These are phyloP conservation scores for Pythium myriotylum DNA, from an alignment of 352 stramenopile species.

Conservation along the genomic window DNA sequence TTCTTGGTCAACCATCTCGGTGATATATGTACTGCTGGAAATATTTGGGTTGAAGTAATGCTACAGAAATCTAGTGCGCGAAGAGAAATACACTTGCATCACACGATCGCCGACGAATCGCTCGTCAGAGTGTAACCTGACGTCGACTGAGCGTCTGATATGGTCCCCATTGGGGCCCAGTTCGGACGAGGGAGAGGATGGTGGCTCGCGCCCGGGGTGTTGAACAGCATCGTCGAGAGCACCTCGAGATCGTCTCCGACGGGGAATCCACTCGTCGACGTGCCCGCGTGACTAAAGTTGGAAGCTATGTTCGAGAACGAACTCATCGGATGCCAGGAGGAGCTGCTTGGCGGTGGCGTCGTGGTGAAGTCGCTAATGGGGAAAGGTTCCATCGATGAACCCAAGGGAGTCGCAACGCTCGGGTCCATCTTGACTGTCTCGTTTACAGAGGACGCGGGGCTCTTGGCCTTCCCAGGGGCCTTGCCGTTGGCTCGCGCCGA, in stretches of 20 bases:
- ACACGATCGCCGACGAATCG: conserved; percentile 10
- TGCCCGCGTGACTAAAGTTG: no score
- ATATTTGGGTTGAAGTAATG: background rate
- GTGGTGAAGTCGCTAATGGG: conserved; percentile 7
- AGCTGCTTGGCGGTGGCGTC: background rate
- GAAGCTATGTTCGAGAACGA: background rate
- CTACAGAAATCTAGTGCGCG: background rate
- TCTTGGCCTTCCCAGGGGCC: background rate
- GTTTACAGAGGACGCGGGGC: background rate
- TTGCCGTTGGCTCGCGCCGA: background rate
- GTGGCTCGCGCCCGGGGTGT: background rate
- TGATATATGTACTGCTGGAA: no score
- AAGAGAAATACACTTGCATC: background rate
- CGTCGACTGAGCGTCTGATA: background rate
- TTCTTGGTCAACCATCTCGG: no score
- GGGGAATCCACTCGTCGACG: background rate
- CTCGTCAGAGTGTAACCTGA: conserved; percentile 13
- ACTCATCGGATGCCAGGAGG: background rate
- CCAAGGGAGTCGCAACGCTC: background rate
- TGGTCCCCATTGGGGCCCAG: background rate
- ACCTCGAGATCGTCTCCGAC: conserved; percentile 11
- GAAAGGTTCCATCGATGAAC: conserved; percentile 7
- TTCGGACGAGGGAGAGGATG: background rate
- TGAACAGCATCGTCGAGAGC: conserved; percentile 12
- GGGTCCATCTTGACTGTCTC: background rate